Evolutionary conservation across 2,329 filamentous ascomycete species (phyloP).

Genomic region (Claviceps pusilla): DNA sequence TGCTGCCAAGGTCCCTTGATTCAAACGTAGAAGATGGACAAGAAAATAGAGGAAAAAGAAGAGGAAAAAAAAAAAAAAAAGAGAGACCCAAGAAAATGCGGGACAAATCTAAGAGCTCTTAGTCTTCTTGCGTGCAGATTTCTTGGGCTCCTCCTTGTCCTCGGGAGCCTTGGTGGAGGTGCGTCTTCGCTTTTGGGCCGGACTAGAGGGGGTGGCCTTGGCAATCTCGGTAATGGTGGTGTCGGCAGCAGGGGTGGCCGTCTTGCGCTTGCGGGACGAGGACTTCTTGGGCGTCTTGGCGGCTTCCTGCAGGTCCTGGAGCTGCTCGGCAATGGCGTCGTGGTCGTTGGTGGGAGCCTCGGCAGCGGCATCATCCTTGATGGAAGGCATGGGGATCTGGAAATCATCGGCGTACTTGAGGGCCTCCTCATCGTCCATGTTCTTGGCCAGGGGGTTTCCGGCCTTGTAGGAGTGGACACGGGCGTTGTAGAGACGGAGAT

Average conservation of each 20-base stretch:
- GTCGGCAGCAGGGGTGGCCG: conserved; percentile 27
- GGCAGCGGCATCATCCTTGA: conserved; percentile 24
- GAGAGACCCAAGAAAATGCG: background rate
- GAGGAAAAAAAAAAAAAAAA: background rate
- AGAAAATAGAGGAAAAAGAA: too few species aligned
- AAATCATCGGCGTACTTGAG: conserved; percentile 44
- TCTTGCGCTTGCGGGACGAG: conserved; percentile 41
- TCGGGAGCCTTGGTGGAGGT: conserved; percentile 39
- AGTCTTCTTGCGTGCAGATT: conserved; percentile 45
- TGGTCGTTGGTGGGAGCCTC: conserved; percentile 29
- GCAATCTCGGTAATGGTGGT: conserved; percentile 17
- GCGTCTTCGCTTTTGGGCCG: conserved; percentile 49
- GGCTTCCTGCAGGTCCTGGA: conserved; percentile 36
- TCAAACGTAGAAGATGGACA: too few species aligned
- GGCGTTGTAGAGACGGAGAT: conserved; percentile 50
- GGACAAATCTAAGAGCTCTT: conserved; percentile 20
- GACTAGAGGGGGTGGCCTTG: conserved; percentile 33
- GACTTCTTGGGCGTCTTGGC: conserved; percentile 45
- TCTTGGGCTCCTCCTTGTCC: conserved; percentile 42
- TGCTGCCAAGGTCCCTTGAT: too few species aligned
- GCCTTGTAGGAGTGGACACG: conserved; percentile 50
- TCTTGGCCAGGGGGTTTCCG: conserved; percentile 41
- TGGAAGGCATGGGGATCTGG: conserved; percentile 36
- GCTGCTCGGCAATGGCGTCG: conserved; percentile 44
- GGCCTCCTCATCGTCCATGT: conserved; percentile 47